A percentile compares a stretch with the other conserved stretches of the same genome.
Evolutionary conservation across 371 early-diverging fungal genomes (phyloP).

Genomic region (Amoeboaphelidium protococcarum): DNA sequence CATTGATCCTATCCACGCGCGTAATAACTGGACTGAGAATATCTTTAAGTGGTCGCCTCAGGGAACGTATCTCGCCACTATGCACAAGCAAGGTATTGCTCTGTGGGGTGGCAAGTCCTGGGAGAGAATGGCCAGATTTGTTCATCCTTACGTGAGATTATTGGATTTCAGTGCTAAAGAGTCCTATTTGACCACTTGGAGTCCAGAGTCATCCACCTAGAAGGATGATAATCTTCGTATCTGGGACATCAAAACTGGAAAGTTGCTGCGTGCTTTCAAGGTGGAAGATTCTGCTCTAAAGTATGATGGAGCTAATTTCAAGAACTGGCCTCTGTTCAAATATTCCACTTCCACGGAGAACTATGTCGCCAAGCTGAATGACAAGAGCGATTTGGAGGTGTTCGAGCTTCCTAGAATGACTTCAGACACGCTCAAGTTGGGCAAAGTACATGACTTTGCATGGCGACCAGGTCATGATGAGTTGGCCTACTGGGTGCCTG

Average conservation of each 20-base stretch:
- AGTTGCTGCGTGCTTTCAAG: slow-evolving; percentile 63
- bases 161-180: slow-evolving; percentile 85
- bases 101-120: slow-evolving; percentile 90
- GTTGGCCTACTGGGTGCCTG: slow-evolving; percentile 86
- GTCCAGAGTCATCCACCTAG: slow-evolving; percentile 54
- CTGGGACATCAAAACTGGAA: slow-evolving; percentile 74
- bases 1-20: slow-evolving; percentile 39
- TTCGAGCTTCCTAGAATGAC: slow-evolving; percentile 81
- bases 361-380: slow-evolving; percentile 68
- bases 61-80: slow-evolving; percentile 72
- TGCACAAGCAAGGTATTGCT: slow-evolving; percentile 77
- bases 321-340: slow-evolving; percentile 85
- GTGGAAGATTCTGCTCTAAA: no score
- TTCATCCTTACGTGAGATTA: slow-evolving; percentile 65
- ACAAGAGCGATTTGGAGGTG: slow-evolving; percentile 34
- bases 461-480: slow-evolving; percentile 68
- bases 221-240: slow-evolving; percentile 22
- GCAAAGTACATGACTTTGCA: slow-evolving; percentile 62
- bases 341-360: slow-evolving; percentile 81
- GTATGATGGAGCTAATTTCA: slow-evolving; percentile 1
- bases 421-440: slow-evolving; percentile 66
- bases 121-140: slow-evolving; percentile 65
- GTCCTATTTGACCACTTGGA: slow-evolving; percentile 71
- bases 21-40: slow-evolving; percentile 71
- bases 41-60: slow-evolving; percentile 81